Evolutionary conservation across 192 early-diverging fungal species (phyloP), one percentile per base, ranked within the genome.

Genomic region (Helicostylum pulchrum): DNA sequence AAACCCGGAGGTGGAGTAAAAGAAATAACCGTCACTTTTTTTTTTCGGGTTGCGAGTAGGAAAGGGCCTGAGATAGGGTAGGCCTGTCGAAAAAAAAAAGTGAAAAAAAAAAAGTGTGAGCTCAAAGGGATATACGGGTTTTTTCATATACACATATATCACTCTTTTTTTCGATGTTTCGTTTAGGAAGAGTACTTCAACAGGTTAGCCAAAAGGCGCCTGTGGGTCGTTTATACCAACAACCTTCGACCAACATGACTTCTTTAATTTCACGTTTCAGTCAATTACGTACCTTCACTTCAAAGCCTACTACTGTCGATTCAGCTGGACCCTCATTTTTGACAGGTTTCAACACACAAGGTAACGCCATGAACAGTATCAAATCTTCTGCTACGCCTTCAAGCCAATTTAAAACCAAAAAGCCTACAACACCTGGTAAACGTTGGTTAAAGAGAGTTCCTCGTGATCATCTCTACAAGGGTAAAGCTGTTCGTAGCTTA

Each of bases 331-430:
- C 64, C 19, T 46, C 61, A n/a, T 67, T 67, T 19, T 53, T 66
- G 20, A 64, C 42, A 11, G 65, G 66, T 7, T 67, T 51, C 65
- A 73, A 66, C 49, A 53, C 66, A 58, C 54, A 67, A 53, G 53
- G 71, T 55, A 51, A 47, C 30, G 48, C 47, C 30, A 54, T 49
- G 4, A 45, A 32, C 11, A 46, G 54, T 46, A 43, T 61, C n/a
- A 42, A 70, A 17, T 20, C 68, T 3, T 45, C 62, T 1, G 50
- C 77, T 5, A 51, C 61, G 8, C 70, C 79, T 36, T 70, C 78
- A 12, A 68, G 58, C 17, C 87, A 89, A 66, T 96, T 96, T 86
- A 98, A 96, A 80, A 88, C 93, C 11, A 94, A 93, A 78, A 98
- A 91, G 74, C 86, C 91, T 0, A 83, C 93, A 5, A 87, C 94